Percentiles rank a stretch among this genome's conserved stretches.
Evolutionary conservation across 2,329 filamentous ascomycete genomes (phyloP).

Genomic region (Pseudogymnoascus sp.): DNA sequence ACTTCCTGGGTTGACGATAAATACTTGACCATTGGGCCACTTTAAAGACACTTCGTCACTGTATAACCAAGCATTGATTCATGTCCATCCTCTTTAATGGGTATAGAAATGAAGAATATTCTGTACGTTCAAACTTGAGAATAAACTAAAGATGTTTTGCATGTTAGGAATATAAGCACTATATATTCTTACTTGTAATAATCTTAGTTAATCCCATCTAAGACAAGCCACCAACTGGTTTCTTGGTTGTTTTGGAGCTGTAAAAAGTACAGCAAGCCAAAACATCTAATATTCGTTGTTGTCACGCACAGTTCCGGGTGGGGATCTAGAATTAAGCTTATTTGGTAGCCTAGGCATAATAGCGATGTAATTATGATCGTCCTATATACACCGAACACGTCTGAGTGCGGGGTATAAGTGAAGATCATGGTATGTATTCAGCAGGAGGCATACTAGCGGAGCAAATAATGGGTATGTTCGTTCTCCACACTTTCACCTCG

Average conservation of each 20-base stretch:
- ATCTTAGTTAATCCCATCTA: too few relatives aligned
- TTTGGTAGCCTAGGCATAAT: neutral
- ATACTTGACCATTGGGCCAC: neutral
- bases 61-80: too few relatives aligned
- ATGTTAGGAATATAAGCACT: too few relatives aligned
- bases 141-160: too few relatives aligned
- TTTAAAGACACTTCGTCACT: neutral
- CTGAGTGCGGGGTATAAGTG: neutral
- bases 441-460: neutral
- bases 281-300: neutral
- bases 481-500: neutral
- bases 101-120: too few relatives aligned
- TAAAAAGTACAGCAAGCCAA: neutral
- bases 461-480: neutral
- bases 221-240: too few relatives aligned
- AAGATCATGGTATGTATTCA: neutral
- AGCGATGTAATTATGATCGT: neutral
- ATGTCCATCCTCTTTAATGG: too few relatives aligned
- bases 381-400: neutral
- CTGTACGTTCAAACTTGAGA: too few relatives aligned
- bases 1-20: slow-evolving; percentile 39
- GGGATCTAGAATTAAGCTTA: neutral
- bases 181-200: too few relatives aligned
- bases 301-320: neutral
- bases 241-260: too few relatives aligned